These are phyloP conservation scores for Penicillium coprophilum DNA, from an alignment of 495 filamentous ascomycete genomes.

Conservation along the genomic window DNA sequence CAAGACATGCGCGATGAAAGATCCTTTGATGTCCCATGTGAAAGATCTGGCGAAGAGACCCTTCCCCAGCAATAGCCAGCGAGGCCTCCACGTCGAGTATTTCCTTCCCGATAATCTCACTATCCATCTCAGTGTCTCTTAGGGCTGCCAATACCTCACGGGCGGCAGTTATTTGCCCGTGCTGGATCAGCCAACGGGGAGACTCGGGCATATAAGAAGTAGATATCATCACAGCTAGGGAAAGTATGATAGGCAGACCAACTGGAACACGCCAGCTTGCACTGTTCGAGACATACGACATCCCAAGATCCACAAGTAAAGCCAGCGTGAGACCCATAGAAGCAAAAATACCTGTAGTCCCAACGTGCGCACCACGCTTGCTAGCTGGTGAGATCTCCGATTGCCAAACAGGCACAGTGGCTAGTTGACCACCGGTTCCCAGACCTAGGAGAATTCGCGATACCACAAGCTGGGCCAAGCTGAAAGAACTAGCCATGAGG, in stretches of 20 bases:
- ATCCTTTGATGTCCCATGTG: conserved; percentile 26
- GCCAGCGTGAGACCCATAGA: conserved; percentile 46
- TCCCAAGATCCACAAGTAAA: conserved; percentile 42
- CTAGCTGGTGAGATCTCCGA: conserved; percentile 41
- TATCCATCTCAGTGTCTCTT: conserved; percentile 23
- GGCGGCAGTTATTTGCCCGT: conserved; percentile 50
- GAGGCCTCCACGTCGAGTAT: conserved; percentile 37
- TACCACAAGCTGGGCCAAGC: conserved; percentile 26
- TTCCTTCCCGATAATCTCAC: conserved; percentile 27
- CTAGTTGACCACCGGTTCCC: conserved; percentile 50
- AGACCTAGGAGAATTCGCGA: conserved; percentile 49
- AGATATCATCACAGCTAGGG: conserved; percentile 53
- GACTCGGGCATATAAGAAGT: conserved; percentile 61
- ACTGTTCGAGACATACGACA: conserved; percentile 39
- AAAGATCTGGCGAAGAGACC: conserved; percentile 17
- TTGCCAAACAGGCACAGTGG: conserved; percentile 49
- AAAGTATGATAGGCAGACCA: conserved; percentile 54
- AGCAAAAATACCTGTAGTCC: conserved; percentile 43
- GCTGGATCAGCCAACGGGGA: conserved; percentile 56
- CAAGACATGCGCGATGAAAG: conserved; percentile 25
- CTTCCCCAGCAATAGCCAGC: conserved; percentile 21
- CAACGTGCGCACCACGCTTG: conserved; percentile 36
- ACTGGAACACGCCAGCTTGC: conserved; percentile 48
- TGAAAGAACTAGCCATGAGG: conserved; percentile 35
- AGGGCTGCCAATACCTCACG: conserved; percentile 32